Base-by-base conservation (phyloP, 2,329 filamentous ascomycete genomes). In the Colletotrichum musae region DNA sequence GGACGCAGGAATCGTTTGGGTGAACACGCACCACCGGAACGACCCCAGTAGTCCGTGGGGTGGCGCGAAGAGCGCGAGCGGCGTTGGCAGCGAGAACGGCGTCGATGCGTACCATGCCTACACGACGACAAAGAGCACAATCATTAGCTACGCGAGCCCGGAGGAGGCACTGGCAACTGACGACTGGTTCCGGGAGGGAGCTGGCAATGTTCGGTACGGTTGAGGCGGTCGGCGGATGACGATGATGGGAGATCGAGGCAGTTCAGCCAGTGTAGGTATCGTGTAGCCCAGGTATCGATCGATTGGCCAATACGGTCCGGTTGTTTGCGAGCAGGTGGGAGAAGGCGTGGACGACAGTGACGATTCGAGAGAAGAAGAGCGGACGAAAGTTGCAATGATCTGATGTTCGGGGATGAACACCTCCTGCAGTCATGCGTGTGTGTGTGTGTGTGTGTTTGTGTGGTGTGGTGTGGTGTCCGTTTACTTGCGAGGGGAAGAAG, bases 41-140 rank as follows among this genome's bases (percentile, higher is more conserved):
- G 91, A 93, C 72, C 91, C 91, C 0, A 90, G 90, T 72, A 91
- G 90, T 68, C 89, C 92, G 0, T 92, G 91, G 91, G 92, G 91
- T 28, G 89, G 91, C 1, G 82, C 87, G 36, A 89, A 89, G 73
- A 82, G 82, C 43, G 84, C 87, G 1, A 91, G 88, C 72, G 92
- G 92, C 1, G 86, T 93, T 0, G 92, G 91, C 1, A 93, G 91
- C 70, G 92, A 94, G 81, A 93, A 94, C 74, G 92, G 92, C 0
- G 73, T 90, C 0, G 91, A 92, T 74, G 88, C 89, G 0, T 91
- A 88, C 73, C 81, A 87, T 58, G 84, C 85, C 1, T 90, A 90
- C 72, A 89, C 88, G 0, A 87, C 76, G 39, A 85, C 85, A 13
- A 92, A 92, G 80, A 92, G 90, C 75, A 91, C 88, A 0, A 88